These are phyloP conservation scores for Phytophthora sojae DNA, from an alignment of 352 stramenopile genomes.

Conservation along the genomic window DNA sequence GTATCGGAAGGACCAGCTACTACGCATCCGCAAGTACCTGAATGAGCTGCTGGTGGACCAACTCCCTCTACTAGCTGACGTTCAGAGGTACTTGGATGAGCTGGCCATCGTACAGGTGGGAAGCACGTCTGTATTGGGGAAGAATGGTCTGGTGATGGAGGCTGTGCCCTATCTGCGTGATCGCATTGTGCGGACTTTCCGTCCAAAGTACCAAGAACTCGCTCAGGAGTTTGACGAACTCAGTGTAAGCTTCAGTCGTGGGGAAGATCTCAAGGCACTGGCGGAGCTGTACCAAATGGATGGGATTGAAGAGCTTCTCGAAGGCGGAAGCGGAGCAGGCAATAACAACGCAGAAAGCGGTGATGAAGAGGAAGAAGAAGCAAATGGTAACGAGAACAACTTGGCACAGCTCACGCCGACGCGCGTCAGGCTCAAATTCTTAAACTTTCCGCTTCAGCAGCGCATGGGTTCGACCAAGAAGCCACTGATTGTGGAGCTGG, in stretches of 20 bases:
- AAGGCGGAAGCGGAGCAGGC: constrained; percentile 26
- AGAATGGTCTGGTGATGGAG: constrained; percentile 81
- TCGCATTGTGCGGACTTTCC: constrained; percentile 56
- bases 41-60: constrained; percentile 96
- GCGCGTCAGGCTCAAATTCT: constrained; percentile 55
- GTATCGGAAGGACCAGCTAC: constrained; percentile 93
- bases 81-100: constrained; percentile 96
- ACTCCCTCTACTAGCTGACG: constrained; percentile 93
- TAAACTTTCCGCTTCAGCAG: constrained; percentile 22
- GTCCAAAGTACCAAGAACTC: constrained; percentile 44
- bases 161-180: constrained; percentile 76
- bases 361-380: constrained; percentile 15
- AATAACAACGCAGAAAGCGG: constrained; percentile 4
- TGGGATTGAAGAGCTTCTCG: constrained; percentile 79
- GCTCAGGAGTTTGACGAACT: constrained; percentile 56
- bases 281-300: constrained; percentile 85
- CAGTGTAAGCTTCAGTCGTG: constrained; percentile 52
- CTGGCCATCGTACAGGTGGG: constrained; percentile 91
- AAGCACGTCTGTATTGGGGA: constrained; percentile 33
- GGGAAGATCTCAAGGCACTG: constrained; percentile 70
- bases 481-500: constrained; percentile 71
- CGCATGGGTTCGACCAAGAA: constrained; percentile 37
- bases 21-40: constrained; percentile 95
- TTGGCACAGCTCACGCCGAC: constrained; percentile 26
- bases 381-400: constrained; percentile 11